Percentiles rank a stretch among this genome's conserved stretches.
Conservation (phyloP, 2,329 filamentous ascomycete genomes). For the Pseudocercospora macadamiae region DNA sequence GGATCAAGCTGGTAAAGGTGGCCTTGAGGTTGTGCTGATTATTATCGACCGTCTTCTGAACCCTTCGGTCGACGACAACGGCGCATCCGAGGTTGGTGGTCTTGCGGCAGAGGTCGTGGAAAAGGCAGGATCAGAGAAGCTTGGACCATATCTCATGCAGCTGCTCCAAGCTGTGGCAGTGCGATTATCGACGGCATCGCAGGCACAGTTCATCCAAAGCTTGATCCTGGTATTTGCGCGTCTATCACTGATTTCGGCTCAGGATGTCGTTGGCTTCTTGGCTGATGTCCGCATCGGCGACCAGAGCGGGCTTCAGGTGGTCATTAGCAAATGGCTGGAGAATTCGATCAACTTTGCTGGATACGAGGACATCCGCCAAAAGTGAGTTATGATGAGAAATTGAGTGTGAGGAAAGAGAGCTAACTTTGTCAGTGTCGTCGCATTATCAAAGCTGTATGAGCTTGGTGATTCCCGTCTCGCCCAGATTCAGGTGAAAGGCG, state of each 20-base stretch:
- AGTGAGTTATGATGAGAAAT: conserved; percentile 60
- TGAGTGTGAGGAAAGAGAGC: background rate
- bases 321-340: conserved; percentile 93
- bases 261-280: conserved; percentile 90
- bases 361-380: conserved; percentile 95
- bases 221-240: conserved; percentile 93
- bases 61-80: conserved; percentile 83
- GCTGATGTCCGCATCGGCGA: conserved; percentile 79
- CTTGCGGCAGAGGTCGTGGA: conserved; percentile 94
- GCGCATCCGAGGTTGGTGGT: conserved; percentile 92
- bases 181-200: conserved; percentile 77
- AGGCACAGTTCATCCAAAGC: conserved; percentile 91
- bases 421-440: conserved; percentile 70
- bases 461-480: conserved; percentile 79
- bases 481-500: conserved; percentile 85
- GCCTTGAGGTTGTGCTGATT: conserved; percentile 83
- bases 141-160: conserved; percentile 87
- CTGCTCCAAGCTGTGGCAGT: conserved; percentile 86
- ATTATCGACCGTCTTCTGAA: conserved; percentile 91
- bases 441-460: conserved; percentile 86
- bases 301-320: conserved; percentile 82
- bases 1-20: conserved; percentile 76
- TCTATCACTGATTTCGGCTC: conserved; percentile 79
- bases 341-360: conserved; percentile 97
- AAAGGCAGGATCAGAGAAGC: conserved; percentile 86